phyloP scores from a whole-genome alignment of 2,329 filamentous ascomycete species.

The Epicoccum nigrum region DNA sequence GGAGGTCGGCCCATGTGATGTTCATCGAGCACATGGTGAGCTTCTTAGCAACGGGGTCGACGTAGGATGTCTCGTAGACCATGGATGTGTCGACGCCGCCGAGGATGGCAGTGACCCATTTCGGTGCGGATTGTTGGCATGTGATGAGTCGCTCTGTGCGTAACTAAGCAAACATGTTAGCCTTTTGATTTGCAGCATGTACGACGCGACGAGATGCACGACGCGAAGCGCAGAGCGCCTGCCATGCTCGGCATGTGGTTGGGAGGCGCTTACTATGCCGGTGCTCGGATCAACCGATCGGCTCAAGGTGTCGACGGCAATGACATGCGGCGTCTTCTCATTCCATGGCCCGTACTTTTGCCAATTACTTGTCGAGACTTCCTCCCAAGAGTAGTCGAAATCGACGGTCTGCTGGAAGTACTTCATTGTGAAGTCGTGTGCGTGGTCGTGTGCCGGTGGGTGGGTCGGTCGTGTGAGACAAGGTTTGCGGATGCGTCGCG shows the following conservation, averaged over 20 bases:
- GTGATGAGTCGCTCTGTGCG: conserved; percentile 74
- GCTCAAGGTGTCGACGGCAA: conserved; percentile 90
- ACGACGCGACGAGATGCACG: conserved; percentile 1
- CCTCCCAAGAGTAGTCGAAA: conserved; percentile 98
- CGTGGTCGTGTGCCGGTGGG: conserved; percentile 23
- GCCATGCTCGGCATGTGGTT: conserved; percentile 12
- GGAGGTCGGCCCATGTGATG: conserved; percentile 87
- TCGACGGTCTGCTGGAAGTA: conserved; percentile 90
- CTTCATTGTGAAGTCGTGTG: conserved; percentile 69
- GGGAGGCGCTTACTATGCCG: conserved; percentile 64
- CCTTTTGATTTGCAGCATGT: not conserved
- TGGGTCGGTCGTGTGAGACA: conserved; percentile 14
- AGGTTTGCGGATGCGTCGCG: conserved; percentile 4
- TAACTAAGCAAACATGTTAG: conserved; percentile 55
- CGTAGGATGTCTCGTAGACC: conserved; percentile 95
- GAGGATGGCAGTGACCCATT: conserved; percentile 81
- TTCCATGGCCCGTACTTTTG: conserved; percentile 99
- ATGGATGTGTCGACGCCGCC: conserved; percentile 81
- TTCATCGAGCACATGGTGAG: conserved; percentile 98
- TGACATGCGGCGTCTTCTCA: conserved; percentile 95
- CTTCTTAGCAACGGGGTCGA: conserved; percentile 80
- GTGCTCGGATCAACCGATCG: conserved; percentile 69
- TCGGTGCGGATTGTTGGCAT: conserved; percentile 70
- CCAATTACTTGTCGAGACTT: conserved; percentile 98
- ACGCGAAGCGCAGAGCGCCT: not conserved